Evolutionary conservation across 1,139 yeast species (phyloP).

Genomic region (Taiozyma onychis): DNA sequence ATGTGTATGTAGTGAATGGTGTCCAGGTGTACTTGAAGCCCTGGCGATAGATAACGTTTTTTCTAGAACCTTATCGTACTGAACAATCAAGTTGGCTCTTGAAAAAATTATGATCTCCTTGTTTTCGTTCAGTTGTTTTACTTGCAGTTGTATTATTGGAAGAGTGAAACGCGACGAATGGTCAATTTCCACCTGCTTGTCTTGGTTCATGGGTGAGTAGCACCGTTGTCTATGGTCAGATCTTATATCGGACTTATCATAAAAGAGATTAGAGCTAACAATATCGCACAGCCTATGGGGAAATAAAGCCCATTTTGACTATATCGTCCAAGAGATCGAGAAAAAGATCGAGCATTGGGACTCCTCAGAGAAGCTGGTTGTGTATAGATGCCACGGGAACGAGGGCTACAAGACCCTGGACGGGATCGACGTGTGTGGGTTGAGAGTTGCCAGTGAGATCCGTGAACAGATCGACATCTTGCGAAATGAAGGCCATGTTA

Average conservation of each 20-base stretch:
- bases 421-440: constrained; percentile 82
- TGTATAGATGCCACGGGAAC: constrained; percentile 44
- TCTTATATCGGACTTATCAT: no score
- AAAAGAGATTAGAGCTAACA: neutral
- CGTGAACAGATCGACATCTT: constrained; percentile 37
- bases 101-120: neutral
- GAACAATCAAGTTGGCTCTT: neutral
- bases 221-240: neutral
- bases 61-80: neutral
- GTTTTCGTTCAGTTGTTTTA: neutral
- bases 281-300: constrained; percentile 61
- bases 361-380: constrained; percentile 30
- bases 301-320: constrained; percentile 57
- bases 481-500: constrained; percentile 27
- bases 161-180: neutral
- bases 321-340: constrained; percentile 34
- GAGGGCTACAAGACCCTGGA: constrained; percentile 65
- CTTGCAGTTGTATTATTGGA: neutral
- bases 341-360: neutral
- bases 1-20: neutral
- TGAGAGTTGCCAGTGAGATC: constrained; percentile 68
- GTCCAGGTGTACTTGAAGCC: neutral
- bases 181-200: constrained; percentile 52
- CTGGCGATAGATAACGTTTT: neutral
- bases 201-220: constrained; percentile 65